Base-by-base conservation (phyloP, 2,329 filamentous ascomycete species). In the Colletotrichum tropicicola region DNA sequence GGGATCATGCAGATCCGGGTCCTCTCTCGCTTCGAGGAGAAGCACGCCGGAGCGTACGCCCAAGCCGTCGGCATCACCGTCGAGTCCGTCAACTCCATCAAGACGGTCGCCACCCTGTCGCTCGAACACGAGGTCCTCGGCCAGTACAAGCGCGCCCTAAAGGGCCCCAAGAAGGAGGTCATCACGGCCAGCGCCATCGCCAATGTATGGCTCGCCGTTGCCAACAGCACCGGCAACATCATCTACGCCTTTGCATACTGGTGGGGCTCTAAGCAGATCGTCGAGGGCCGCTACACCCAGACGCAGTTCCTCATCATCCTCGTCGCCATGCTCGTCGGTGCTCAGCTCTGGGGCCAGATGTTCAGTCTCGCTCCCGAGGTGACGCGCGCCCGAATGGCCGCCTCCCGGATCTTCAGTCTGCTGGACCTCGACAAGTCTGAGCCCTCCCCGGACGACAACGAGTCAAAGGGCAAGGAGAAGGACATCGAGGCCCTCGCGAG, bases 211-310 rank as follows among this genome's bases (percentile, higher is more conserved):
- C 82, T 89, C 7, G 87, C 89, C 3, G 79, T 89, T 35, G 83
- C 87, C 15, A 86, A 88, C 72, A 85, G 83, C 68, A 79, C 85
- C 9, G 86, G 88, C 19, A 91, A 90, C 71, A 82, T 92, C 53
- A 87, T 93, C 25, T 92, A 93, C 71, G 89, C 91, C 0, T 85
- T 94, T 57, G 89, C 91, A 0, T 94, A 93, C 76, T 94, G 91
- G 90, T 94, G 91, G 91, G 91, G 91, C 4, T 85, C 91, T 0
- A 90, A 87, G 70, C 87, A 89, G 67, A 92, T 94, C 64, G 85
- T 89, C 54, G 82, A 84, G 43, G 91, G 91, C 5, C 79, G 87
- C 59, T 91, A 91, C 69, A 82, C 79, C 3, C 86, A 85, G 44
- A 87, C 89, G 30, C 85, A 91, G n/a, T 94, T 93, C 78, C 89